Percentiles rank a stretch among this genome's conserved stretches.
Evolutionary conservation across 495 filamentous ascomycete species (phyloP).

Genomic region (Hapsidospora chrysogenum): DNA sequence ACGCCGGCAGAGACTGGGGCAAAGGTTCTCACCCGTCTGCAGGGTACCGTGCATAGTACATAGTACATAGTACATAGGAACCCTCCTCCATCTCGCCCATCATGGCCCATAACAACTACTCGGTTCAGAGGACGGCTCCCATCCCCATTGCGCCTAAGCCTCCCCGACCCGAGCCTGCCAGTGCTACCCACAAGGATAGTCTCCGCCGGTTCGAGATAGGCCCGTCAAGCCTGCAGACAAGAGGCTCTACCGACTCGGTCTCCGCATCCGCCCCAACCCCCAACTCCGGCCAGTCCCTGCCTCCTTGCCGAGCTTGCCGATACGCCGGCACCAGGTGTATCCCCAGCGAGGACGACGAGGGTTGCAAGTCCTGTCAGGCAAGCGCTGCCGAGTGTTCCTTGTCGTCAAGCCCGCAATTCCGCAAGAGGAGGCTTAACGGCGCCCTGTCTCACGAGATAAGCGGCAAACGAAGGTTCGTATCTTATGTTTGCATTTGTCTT

Average conservation of each 20-base stretch:
- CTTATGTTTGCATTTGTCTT: too few species aligned
- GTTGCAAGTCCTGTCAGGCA: conserved; percentile 45
- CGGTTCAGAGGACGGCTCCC: conserved; percentile 35
- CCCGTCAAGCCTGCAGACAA: conserved; percentile 1
- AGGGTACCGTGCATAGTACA: conserved; percentile 9
- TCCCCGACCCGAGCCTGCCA: conserved; percentile 21
- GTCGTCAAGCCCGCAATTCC: conserved; percentile 43
- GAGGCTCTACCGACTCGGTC: conserved; percentile 12
- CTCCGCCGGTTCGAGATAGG: conserved; percentile 16
- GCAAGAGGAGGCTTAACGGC: conserved; percentile 57
- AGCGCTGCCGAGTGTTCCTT: conserved; percentile 46
- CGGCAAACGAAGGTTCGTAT: conserved; percentile 40
- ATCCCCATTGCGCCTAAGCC: conserved; percentile 41
- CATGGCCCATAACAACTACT: conserved; percentile 28
- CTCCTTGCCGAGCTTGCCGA: conserved; percentile 49
- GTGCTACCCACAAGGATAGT: conserved; percentile 21
- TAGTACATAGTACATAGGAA: conserved; percentile 4
- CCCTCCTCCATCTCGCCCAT: conserved; percentile 12
- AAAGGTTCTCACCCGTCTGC: too few species aligned
- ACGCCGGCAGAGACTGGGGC: too few species aligned
- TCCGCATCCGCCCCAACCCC: conserved; percentile 3
- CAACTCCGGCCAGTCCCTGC: conserved; percentile 6
- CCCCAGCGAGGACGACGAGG: conserved; percentile 54
- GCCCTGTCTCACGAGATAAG: conserved; percentile 40
- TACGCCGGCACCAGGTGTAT: conserved; percentile 79